Base-by-base conservation (phyloP, 768 basidiomycete species). In the Pluteus cervinus region DNA sequence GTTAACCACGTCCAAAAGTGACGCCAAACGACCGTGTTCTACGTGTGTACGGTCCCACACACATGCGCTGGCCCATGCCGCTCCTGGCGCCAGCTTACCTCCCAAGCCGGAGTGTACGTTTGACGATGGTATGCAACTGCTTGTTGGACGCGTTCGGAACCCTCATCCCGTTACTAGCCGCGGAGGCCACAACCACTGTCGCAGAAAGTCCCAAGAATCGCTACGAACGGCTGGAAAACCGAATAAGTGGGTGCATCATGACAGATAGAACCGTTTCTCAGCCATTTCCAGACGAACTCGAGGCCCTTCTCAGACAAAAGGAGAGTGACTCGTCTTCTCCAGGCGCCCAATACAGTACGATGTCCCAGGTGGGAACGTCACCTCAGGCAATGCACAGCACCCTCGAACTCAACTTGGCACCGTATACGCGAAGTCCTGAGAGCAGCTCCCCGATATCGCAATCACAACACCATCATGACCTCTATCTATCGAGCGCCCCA, bases 41-140 rank as follows among this genome's bases (percentile, higher is more conserved):
- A 86, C 85, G 2, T 86, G 85, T 51, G 65, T 79, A 41, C 75
- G 84, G 22, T 86, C 83, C 15, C 82, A 85, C 64, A 68, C 79
- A 2, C 80, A 86, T 59, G 75, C 81, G 7, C 52, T 74, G 36
- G 67, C 72, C 9, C 81, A 81, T 58, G 73, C 80, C 9, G 65
- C 73, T 1, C 68, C 79, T 20, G 79, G 77, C 26, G 62, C 65
- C 2, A 60, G 61, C 31, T 48, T 80, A 30, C 76, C 81, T 1
- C 51, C 70, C 1, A 63, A 61, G 31, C 81, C 79, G 9, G 78
- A 81, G 38, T 87, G 85, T 51, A 86, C 82, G n/a, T 86, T 75
- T 44, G 84, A 86, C 46, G 85, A 86, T 44, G 61, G 81, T 79
- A 50, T 30, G 64, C 28, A 33, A 34, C 7, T 39, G n/a, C 38